phyloP scores from a whole-genome alignment of 192 early-diverging fungal species.

The Ramicandelaber brevisporus region DNA sequence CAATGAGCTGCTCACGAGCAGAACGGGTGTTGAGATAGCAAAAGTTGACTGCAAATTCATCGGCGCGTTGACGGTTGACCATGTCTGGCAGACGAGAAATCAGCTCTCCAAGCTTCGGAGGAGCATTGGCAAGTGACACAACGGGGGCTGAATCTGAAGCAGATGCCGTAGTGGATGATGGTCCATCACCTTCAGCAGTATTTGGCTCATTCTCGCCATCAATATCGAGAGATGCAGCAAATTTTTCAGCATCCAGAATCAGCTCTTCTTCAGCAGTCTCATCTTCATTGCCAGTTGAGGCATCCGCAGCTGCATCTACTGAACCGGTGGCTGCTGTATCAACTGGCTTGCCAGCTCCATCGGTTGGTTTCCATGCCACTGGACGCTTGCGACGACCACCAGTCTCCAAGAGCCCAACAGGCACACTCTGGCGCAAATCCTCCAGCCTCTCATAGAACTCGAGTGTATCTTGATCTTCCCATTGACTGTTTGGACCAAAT shows the following conservation, averaged over 20 bases:
- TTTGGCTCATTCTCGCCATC: conserved; percentile 7
- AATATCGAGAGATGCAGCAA: conserved; percentile 3
- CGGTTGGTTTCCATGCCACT: too few species aligned
- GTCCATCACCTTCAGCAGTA: background rate
- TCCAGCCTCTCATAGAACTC: conserved; percentile 72
- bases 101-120: conserved; percentile 30
- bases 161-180: conserved; percentile 8
- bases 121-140: conserved; percentile 6
- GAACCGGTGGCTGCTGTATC: conserved; percentile 2
- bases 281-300: conserved; percentile 1
- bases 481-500: conserved; percentile 21
- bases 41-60: conserved; percentile 78
- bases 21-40: conserved; percentile 68
- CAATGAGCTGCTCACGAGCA: conserved; percentile 49
- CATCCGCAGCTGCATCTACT: conserved; percentile 1
- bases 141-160: conserved; percentile 1
- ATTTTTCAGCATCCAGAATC: background rate
- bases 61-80: conserved; percentile 61
- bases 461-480: conserved; percentile 86
- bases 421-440: conserved; percentile 56
- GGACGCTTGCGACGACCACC: too few species aligned
- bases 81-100: conserved; percentile 44
- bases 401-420: conserved; percentile 57
- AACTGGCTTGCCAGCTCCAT: conserved; percentile 3
- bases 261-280: conserved; percentile 2